Conservation (phyloP, 257 asterid genomes). For the Leonotis leonurus region DNA sequence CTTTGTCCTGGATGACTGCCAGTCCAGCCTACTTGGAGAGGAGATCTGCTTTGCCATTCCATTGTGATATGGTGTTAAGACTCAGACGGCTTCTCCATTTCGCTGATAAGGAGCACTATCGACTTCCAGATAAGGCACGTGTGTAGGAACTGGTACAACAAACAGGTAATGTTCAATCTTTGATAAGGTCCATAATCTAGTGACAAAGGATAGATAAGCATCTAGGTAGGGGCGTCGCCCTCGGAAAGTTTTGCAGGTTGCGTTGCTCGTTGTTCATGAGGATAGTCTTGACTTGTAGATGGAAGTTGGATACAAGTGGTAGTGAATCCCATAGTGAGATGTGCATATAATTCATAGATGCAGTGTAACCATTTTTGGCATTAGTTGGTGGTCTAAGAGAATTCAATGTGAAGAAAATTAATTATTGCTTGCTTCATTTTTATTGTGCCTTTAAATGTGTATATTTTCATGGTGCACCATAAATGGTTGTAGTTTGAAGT, state of each 20-base stretch:
- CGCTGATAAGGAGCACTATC: conserved; percentile 80
- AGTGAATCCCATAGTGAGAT: background rate
- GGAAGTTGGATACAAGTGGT: too few relatives aligned
- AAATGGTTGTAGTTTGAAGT: too few relatives aligned
- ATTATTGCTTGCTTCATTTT: too few relatives aligned
- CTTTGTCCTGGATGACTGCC: conserved; percentile 95
- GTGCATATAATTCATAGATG: too few relatives aligned
- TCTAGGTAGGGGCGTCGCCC: background rate
- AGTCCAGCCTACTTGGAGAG: conserved; percentile 89
- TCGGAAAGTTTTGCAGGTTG: background rate
- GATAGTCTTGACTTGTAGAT: conserved; percentile 21
- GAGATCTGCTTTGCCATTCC: conserved; percentile 85
- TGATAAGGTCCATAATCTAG: conserved; percentile 17
- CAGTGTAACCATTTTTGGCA: too few relatives aligned
- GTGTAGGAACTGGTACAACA: conserved; percentile 19
- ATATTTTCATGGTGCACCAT: too few relatives aligned
- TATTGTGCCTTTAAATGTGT: too few relatives aligned
- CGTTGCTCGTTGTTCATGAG: background rate
- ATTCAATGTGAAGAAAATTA: too few relatives aligned
- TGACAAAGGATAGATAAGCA: conserved; percentile 6
- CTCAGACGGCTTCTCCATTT: conserved; percentile 89
- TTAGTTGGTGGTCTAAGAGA: too few relatives aligned
- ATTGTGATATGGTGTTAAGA: conserved; percentile 88
- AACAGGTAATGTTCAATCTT: background rate
- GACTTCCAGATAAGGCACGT: conserved; percentile 59